A percentile compares a stretch with the other conserved stretches of the same genome.
phyloP scores from a whole-genome alignment of 2,329 filamentous ascomycete species.

The Teratosphaeria destructans region DNA sequence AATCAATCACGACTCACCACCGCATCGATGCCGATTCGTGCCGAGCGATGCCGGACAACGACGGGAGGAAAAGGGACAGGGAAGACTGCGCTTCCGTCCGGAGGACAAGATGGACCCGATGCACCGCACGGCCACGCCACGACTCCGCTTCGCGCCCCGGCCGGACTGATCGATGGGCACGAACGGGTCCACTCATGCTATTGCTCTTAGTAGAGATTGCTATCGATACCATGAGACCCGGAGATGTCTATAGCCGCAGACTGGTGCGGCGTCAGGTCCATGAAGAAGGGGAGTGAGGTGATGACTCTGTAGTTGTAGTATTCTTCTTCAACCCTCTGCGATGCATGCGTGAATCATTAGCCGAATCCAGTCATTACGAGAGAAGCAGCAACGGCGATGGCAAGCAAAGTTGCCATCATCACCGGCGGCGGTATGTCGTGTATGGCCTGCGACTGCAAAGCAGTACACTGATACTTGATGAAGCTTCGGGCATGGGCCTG shows the following conservation, averaged over 20 bases:
- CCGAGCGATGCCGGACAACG: neutral
- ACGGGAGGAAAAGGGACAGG: neutral
- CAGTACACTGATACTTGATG: neutral
- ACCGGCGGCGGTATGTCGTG: constrained; percentile 16
- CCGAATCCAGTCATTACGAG: too few species aligned
- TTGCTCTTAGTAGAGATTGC: too few species aligned
- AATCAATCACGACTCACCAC: neutral
- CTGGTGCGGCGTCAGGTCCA: too few species aligned
- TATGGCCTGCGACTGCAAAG: neutral
- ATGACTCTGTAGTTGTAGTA: neutral
- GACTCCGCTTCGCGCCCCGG: neutral
- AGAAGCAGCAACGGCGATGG: neutral
- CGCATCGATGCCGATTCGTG: neutral
- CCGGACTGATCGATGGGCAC: neutral
- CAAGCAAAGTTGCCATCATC: constrained; percentile 16
- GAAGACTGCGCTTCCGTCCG: neutral
- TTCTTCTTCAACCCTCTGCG: too few species aligned
- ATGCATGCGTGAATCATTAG: too few species aligned
- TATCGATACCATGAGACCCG: too few species aligned
- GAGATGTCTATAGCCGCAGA: too few species aligned
- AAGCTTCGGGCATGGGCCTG: constrained; percentile 35
- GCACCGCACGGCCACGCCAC: neutral
- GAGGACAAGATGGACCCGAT: neutral
- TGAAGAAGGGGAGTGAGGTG: neutral
- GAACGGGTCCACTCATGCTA: neutral